These are phyloP conservation scores for Hemileia vastatrix DNA, from an alignment of 1,284 basidiomycete genomes.

Conservation along the genomic window DNA sequence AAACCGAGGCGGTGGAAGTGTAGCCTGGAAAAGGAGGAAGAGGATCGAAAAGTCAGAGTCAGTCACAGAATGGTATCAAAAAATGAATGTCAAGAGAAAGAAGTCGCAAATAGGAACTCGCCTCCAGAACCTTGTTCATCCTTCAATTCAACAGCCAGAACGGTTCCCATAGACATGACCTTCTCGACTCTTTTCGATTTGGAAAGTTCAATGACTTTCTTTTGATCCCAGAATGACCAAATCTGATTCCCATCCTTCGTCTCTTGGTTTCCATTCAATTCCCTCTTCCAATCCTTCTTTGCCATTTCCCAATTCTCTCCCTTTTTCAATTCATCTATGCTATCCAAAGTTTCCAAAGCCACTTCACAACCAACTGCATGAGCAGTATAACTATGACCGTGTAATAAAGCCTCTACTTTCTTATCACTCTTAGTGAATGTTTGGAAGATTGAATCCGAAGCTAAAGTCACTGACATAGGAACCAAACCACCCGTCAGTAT, in stretches of 20 bases:
- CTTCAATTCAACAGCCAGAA: slow-evolving; percentile 68
- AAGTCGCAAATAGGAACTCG: slow-evolving; percentile 32
- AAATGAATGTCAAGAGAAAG: slow-evolving; percentile 8
- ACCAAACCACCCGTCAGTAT: slow-evolving; percentile 86
- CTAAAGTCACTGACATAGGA: slow-evolving; percentile 75
- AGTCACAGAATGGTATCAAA: background rate
- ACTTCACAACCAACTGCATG: slow-evolving; percentile 86
- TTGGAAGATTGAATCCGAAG: slow-evolving; percentile 65
- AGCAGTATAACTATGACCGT: slow-evolving; percentile 92
- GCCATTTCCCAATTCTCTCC: slow-evolving; percentile 55
- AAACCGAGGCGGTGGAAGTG: slow-evolving; percentile 60
- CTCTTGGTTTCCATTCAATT: slow-evolving; percentile 33
- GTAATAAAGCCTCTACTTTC: slow-evolving; percentile 77
- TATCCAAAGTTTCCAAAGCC: slow-evolving; percentile 67
- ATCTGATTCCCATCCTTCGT: slow-evolving; percentile 40
- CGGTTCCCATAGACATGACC: slow-evolving; percentile 77
- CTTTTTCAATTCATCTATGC: slow-evolving; percentile 52
- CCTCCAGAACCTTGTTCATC: slow-evolving; percentile 49
- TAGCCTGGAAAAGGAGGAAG: slow-evolving; percentile 65
- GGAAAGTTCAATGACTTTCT: slow-evolving; percentile 61
- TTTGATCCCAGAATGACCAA: slow-evolving; percentile 82
- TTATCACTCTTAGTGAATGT: slow-evolving; percentile 65
- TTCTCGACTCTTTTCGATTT: slow-evolving; percentile 55
- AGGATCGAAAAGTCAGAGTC: background rate
- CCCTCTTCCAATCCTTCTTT: slow-evolving; percentile 48